phyloP scores from a whole-genome alignment of 2,329 filamentous ascomycete genomes.

The Ceratocystis destructans region DNA sequence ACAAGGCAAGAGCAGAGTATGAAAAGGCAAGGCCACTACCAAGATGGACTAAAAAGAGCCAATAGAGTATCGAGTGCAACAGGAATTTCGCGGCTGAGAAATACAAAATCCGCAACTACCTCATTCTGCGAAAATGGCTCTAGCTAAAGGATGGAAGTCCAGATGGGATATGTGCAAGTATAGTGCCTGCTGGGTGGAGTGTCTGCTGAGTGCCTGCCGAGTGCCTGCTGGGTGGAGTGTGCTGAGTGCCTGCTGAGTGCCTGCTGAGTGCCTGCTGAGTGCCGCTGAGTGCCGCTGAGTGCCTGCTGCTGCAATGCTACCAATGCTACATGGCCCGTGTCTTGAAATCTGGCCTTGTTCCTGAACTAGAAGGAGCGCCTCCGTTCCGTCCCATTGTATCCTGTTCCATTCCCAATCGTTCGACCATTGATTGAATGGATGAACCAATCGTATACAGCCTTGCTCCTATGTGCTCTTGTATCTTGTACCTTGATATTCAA shows the following conservation, averaged over 20 bases:
- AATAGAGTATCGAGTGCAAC: conserved; percentile 6
- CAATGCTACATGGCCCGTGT: neutral
- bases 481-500: neutral
- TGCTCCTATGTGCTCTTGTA: neutral
- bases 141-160: conserved; percentile 9
- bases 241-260: too few relatives aligned
- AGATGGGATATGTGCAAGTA: conserved; percentile 5
- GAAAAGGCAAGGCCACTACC: neutral
- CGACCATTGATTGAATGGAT: too few relatives aligned
- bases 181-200: too few relatives aligned
- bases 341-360: conserved; percentile 2
- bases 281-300: too few relatives aligned
- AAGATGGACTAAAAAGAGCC: conserved; percentile 8
- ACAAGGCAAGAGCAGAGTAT: neutral
- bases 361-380: neutral
- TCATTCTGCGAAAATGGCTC: neutral
- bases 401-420: neutral
- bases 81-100: conserved; percentile 6
- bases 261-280: too few relatives aligned
- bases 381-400: neutral
- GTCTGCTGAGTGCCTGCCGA: too few relatives aligned
- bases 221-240: too few relatives aligned
- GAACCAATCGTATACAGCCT: too few relatives aligned
- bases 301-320: conserved; percentile 7
- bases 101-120: neutral